These are phyloP conservation scores for Saccharomycopsis hybrid DNA, from an alignment of 1,139 yeast species.

Conservation along the genomic window DNA sequence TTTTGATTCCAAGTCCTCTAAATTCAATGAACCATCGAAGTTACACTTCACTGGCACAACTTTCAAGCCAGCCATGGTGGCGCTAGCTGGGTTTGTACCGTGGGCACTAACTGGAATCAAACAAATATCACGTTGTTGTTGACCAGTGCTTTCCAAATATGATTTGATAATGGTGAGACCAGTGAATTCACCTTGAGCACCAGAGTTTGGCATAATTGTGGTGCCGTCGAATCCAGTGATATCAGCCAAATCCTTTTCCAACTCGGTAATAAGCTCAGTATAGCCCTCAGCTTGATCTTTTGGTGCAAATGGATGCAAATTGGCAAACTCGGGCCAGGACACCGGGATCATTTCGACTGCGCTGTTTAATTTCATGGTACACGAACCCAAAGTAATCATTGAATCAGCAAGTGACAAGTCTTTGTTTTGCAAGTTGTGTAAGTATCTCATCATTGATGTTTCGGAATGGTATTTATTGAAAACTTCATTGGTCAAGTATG, in stretches of 20 bases:
- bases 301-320: conserved; percentile 92
- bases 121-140: conserved; percentile 73
- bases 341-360: conserved; percentile 93
- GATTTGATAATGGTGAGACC: conserved; percentile 84
- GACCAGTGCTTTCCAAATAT: conserved; percentile 68
- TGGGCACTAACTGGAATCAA: conserved; percentile 96
- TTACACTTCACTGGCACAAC: conserved; percentile 90
- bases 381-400: conserved; percentile 95
- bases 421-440: conserved; percentile 77
- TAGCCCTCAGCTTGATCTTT: conserved; percentile 82
- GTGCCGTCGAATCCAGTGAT: conserved; percentile 95
- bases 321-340: conserved; percentile 88
- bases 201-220: conserved; percentile 93
- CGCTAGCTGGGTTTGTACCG: conserved; percentile 98
- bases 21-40: conserved; percentile 76
- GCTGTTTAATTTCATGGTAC: conserved; percentile 95
- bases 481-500: conserved; percentile 63
- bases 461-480: conserved; percentile 89
- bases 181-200: conserved; percentile 97
- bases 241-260: conserved; percentile 79
- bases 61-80: conserved; percentile 93
- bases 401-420: conserved; percentile 92
- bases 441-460: conserved; percentile 87
- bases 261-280: conserved; percentile 61
- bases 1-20: conserved; percentile 66